Evolutionary conservation across 176 grass and related monocot species (phyloP).

Genomic region (Raddia guianensis): DNA sequence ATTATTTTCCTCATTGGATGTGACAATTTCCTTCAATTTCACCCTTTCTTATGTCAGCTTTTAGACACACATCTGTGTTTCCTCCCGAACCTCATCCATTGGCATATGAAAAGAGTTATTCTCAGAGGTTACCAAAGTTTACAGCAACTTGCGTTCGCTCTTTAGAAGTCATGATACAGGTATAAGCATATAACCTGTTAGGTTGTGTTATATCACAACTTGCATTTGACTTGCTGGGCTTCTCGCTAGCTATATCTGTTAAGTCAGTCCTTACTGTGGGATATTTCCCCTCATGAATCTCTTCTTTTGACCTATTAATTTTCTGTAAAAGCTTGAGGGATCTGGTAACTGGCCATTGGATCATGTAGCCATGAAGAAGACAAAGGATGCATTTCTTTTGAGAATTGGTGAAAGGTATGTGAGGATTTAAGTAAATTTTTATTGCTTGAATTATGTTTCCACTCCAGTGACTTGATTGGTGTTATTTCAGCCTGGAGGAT

Average conservation of each 20-base stretch:
- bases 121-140: slow-evolving; percentile 55
- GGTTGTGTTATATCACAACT: background rate
- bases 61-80: slow-evolving; percentile 89
- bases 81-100: slow-evolving; percentile 92
- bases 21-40: slow-evolving; percentile 2
- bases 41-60: slow-evolving; percentile 55
- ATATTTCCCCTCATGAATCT: slow-evolving; percentile 25
- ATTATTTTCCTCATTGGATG: slow-evolving; percentile 1
- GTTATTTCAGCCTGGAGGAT: slow-evolving; percentile 71
- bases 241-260: slow-evolving; percentile 11
- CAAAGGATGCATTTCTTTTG: slow-evolving; percentile 89
- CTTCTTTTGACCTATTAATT: slow-evolving; percentile 18
- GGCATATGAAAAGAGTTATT: slow-evolving; percentile 63
- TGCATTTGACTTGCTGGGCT: background rate
- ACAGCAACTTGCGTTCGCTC: slow-evolving; percentile 68
- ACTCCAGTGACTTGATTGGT: slow-evolving; percentile 29
- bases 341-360: slow-evolving; percentile 98
- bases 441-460: slow-evolving; percentile 29
- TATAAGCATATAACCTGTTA: slow-evolving; percentile 20
- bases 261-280: slow-evolving; percentile 24
- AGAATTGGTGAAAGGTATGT: slow-evolving; percentile 95
- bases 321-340: slow-evolving; percentile 76
- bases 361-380: slow-evolving; percentile 81
- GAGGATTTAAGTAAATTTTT: slow-evolving; percentile 27
- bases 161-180: slow-evolving; percentile 91